Base-by-base conservation (phyloP, 208 protist genomes). In the Trypanosoma scelopori region DNA sequence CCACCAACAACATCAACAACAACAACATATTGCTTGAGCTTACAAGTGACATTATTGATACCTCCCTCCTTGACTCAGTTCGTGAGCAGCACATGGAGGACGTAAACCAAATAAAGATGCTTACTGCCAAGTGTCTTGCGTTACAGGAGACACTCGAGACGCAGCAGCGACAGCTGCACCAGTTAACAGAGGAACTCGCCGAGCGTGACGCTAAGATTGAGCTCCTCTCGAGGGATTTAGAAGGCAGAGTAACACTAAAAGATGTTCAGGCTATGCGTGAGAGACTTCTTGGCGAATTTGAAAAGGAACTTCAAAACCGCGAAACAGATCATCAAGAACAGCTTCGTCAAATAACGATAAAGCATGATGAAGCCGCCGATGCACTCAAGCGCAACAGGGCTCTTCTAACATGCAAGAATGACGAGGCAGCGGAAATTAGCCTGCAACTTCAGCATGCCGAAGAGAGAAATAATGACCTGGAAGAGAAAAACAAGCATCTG, bases 41-140 rank as follows among this genome's bases (percentile, higher is more conserved):
- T 25, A 41, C 41, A n/a, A 35, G 39, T 1, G 46, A 16, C 6
- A 23, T 63, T 51, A 46, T 53, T 53, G 51, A 60, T 16, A 42
- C 16, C 41, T 55, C 46, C 25, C 3, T 48, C 22, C 64, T 60
- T 11, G 41, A 69, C 12, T 69, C 64, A 13, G 25, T 51, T 45
- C 32, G 42, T 13, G 64, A 60, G 41, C 64, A 69, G 12, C 55
- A 69, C 23, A 23, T 9, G 37, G 25, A 48, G 20, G 64, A 69
- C 28, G 20, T 25, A n/a, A 27, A 52, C 32, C 11, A 51, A n/a
- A 60, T 42, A 28, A 41, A 60, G 20, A 23, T 41, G 4, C 25
- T 60, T 18, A 52, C 50, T 43, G 27, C 4, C 16, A 25, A 60
- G 20, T 50, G 52, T 43, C 6, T 12, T 52, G 12, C 25, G 39